Conservation (phyloP, 2,329 filamentous ascomycete genomes). For the Penicillium sp. region DNA sequence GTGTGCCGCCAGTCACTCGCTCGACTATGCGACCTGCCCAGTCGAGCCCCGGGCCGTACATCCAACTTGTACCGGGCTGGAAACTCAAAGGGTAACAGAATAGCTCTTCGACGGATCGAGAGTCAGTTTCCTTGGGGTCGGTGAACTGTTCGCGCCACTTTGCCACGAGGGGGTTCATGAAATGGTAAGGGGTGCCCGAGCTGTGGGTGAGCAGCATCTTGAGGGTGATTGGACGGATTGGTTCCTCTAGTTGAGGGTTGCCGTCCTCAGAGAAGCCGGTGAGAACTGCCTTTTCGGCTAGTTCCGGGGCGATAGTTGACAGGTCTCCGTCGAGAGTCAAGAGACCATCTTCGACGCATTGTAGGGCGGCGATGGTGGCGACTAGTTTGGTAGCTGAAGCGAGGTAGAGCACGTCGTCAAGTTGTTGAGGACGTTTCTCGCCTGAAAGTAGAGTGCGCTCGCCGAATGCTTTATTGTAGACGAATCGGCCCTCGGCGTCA, state of each 20-base stretch:
- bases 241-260: slow-evolving; percentile 40
- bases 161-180: slow-evolving; percentile 38
- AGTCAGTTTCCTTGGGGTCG: slow-evolving; percentile 10
- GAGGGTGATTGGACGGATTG: slow-evolving; percentile 48
- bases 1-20: slow-evolving; percentile 43
- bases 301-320: slow-evolving; percentile 48
- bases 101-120: slow-evolving; percentile 43
- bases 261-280: slow-evolving; percentile 48
- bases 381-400: slow-evolving; percentile 47
- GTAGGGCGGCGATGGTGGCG: slow-evolving; percentile 55
- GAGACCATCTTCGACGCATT: slow-evolving; percentile 56
- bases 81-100: slow-evolving; percentile 50
- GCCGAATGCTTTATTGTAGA: slow-evolving; percentile 45
- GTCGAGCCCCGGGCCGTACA: slow-evolving; percentile 53
- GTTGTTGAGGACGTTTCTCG: slow-evolving; percentile 40
- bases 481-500: slow-evolving; percentile 41
- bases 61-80: slow-evolving; percentile 55
- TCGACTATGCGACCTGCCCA: slow-evolving; percentile 58
- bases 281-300: slow-evolving; percentile 52
- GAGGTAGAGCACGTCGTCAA: slow-evolving; percentile 25
- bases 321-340: slow-evolving; percentile 52
- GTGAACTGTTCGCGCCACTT: slow-evolving; percentile 39
- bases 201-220: slow-evolving; percentile 56
- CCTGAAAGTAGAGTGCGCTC: slow-evolving; percentile 44
- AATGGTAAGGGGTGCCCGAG: slow-evolving; percentile 52